Percentiles rank a stretch among this genome's conserved stretches.
Conservation (phyloP, 2,329 filamentous ascomycete genomes). For the Fusarium virguliforme region DNA sequence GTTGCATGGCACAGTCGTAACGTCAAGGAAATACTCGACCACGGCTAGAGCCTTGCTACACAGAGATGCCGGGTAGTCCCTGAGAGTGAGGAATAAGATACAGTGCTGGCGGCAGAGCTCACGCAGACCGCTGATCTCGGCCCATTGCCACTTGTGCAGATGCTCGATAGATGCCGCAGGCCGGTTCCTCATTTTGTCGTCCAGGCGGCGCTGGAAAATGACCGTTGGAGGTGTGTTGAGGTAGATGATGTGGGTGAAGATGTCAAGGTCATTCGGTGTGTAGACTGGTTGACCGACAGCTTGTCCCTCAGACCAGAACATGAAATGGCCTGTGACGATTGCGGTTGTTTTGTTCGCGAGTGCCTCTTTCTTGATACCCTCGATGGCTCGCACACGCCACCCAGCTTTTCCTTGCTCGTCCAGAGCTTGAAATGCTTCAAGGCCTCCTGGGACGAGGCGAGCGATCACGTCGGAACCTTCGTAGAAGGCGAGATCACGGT, state of each 20-base stretch:
- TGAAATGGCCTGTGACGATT: conserved; percentile 70
- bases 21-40: conserved; percentile 28
- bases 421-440: conserved; percentile 64
- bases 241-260: conserved; percentile 74
- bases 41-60: conserved; percentile 12
- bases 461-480: conserved; percentile 69
- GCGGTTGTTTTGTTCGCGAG: conserved; percentile 54
- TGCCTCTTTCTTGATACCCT: conserved; percentile 60
- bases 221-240: conserved; percentile 59
- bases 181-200: conserved; percentile 59
- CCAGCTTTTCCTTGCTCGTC: conserved; percentile 55
- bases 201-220: conserved; percentile 57
- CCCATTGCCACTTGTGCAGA: conserved; percentile 64
- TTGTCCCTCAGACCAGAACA: conserved; percentile 66
- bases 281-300: conserved; percentile 54
- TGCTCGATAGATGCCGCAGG: conserved; percentile 54
- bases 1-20: conserved; percentile 57
- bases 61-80: conserved; percentile 47
- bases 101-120: conserved; percentile 60
- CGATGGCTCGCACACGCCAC: conserved; percentile 64
- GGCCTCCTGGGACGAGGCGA: conserved; percentile 61
- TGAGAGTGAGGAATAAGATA: conserved; percentile 64
- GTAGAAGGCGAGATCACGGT: conserved; percentile 60
- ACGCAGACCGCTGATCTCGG: conserved; percentile 62
- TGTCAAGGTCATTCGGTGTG: conserved; percentile 63